Percentiles rank a stretch among this genome's conserved stretches.
These are phyloP conservation scores for Suhomyces bokatorum DNA, from an alignment of 1,139 yeast genomes.

Conservation along the genomic window DNA sequence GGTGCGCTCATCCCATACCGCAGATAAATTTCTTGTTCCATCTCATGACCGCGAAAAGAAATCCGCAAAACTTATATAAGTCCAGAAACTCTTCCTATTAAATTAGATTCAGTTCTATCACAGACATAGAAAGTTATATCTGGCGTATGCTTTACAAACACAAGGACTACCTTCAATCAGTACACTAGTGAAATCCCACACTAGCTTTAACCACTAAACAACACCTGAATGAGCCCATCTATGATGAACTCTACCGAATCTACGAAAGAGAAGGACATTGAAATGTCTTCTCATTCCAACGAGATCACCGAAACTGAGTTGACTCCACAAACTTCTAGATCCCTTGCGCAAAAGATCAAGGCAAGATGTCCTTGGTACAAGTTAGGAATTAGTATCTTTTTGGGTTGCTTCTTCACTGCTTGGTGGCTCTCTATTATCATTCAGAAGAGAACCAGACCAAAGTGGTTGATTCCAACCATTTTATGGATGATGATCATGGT, in stretches of 20 bases:
- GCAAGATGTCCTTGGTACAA: slow-evolving; percentile 17
- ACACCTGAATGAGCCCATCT: not conserved
- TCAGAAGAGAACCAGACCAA: slow-evolving; percentile 52
- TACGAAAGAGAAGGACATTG: slow-evolving; percentile 2
- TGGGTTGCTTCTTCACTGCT: slow-evolving; percentile 55
- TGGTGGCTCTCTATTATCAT: slow-evolving; percentile 67
- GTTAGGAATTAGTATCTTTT: slow-evolving; percentile 30
- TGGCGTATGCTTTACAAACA: slow-evolving; percentile 9
- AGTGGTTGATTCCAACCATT: slow-evolving; percentile 66
- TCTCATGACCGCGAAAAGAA: too few relatives aligned
- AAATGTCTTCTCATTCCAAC: not conserved
- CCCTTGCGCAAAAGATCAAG: slow-evolving; percentile 10
- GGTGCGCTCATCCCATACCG: too few relatives aligned
- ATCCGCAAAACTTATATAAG: too few relatives aligned
- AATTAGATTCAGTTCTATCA: too few relatives aligned
- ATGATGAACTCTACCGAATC: not conserved
- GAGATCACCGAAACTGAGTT: slow-evolving; percentile 4
- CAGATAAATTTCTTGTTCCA: too few relatives aligned
- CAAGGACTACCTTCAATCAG: slow-evolving; percentile 17
- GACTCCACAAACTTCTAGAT: slow-evolving; percentile 4
- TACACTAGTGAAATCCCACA: slow-evolving; percentile 13
- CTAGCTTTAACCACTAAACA: not conserved
- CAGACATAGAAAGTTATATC: not conserved
- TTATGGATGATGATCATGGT: slow-evolving; percentile 56
- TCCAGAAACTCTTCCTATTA: too few relatives aligned